These are phyloP conservation scores for Penicillium hesseltinei DNA, from an alignment of 2,329 filamentous ascomycete genomes.

Conservation along the genomic window DNA sequence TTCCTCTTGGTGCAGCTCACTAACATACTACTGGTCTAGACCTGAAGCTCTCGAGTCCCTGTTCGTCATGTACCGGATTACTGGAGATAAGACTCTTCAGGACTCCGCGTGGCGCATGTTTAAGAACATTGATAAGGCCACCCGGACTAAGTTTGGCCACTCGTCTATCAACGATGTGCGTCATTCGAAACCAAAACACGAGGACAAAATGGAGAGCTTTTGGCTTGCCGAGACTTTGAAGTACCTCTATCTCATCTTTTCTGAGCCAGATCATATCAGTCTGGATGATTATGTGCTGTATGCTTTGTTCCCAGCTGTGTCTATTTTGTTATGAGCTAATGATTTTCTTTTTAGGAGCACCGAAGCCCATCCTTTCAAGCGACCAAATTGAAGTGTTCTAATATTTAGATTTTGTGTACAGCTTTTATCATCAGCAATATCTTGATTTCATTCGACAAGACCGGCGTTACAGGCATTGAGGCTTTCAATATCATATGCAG, in stretches of 20 bases:
- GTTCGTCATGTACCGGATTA: slow-evolving; percentile 60
- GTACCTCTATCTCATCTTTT: slow-evolving; percentile 48
- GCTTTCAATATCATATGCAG: not conserved
- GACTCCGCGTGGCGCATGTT: slow-evolving; percentile 53
- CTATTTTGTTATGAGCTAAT: not conserved
- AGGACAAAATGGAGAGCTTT: slow-evolving; percentile 47
- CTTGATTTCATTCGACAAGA: not conserved
- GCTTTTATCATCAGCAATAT: not conserved
- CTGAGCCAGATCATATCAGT: slow-evolving; percentile 40
- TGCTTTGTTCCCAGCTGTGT: slow-evolving; percentile 13
- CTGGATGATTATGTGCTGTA: slow-evolving; percentile 47
- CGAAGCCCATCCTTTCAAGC: slow-evolving; percentile 42
- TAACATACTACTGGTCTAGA: slow-evolving; percentile 20
- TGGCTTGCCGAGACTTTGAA: slow-evolving; percentile 49
- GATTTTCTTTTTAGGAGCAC: slow-evolving; percentile 34
- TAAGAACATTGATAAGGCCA: slow-evolving; percentile 45
- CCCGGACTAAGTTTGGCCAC: slow-evolving; percentile 44
- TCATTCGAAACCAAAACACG: slow-evolving; percentile 24
- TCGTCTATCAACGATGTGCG: slow-evolving; percentile 46
- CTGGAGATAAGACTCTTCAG: slow-evolving; percentile 50
- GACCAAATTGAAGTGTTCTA: slow-evolving; percentile 12
- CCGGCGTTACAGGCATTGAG: not conserved
- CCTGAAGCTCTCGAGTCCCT: slow-evolving; percentile 62
- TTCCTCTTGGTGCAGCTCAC: not conserved
- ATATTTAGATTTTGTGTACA: not conserved